phyloP scores from a whole-genome alignment of 805 yeast species.

The Ogataea henricii region DNA sequence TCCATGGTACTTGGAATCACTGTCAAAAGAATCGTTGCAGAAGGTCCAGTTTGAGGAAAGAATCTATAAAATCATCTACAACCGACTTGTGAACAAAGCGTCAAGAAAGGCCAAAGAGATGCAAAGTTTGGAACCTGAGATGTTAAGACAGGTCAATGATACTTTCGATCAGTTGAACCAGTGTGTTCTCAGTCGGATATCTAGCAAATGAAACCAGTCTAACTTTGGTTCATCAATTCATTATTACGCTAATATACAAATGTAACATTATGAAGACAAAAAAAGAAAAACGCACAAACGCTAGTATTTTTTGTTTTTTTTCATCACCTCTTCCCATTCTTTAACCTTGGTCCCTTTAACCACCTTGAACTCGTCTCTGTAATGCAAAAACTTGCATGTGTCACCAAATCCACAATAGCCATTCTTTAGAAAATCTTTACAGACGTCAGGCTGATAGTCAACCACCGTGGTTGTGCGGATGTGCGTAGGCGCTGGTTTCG shows the following conservation, averaged over 20 bases:
- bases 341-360: slow-evolving; percentile 36
- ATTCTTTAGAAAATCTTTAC: slow-evolving; percentile 87
- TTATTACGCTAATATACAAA: slow-evolving; percentile 9
- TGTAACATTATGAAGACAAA: slow-evolving; percentile 6
- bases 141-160: neutral
- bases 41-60: slow-evolving; percentile 10
- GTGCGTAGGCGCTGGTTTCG: slow-evolving; percentile 40
- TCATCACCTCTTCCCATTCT: slow-evolving; percentile 65
- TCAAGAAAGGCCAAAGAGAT: neutral
- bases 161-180: slow-evolving; percentile 17
- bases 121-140: slow-evolving; percentile 4
- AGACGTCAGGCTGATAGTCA: slow-evolving; percentile 91
- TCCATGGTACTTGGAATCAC: slow-evolving; percentile 28
- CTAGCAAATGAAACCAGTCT: neutral
- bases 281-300: too few species aligned
- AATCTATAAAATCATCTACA: slow-evolving; percentile 15
- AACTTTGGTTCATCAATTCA: neutral
- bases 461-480: slow-evolving; percentile 67
- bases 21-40: slow-evolving; percentile 6
- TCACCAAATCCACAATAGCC: slow-evolving; percentile 99
- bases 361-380: slow-evolving; percentile 79
- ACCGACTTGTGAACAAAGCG: slow-evolving; percentile 15
- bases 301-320: slow-evolving; percentile 27
- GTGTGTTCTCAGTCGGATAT: slow-evolving; percentile 6
- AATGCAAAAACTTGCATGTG: slow-evolving; percentile 90